These are phyloP conservation scores for Neurospora sp. DNA, from an alignment of 495 filamentous ascomycete species.

Conservation along the genomic window DNA sequence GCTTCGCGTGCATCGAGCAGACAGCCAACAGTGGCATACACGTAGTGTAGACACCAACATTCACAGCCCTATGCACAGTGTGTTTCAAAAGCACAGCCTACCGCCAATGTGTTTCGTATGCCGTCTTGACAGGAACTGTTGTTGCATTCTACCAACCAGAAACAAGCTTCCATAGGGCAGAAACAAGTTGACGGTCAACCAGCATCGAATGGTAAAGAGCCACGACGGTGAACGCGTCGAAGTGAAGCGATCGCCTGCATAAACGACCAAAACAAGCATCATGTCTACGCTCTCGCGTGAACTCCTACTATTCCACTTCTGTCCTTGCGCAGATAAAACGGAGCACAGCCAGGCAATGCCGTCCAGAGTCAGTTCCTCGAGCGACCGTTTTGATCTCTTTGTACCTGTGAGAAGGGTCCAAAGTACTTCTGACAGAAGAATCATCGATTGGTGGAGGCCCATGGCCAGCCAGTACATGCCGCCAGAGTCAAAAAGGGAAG, in stretches of 20 bases:
- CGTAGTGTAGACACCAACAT: not conserved
- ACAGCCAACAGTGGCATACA: not conserved
- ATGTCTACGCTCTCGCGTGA: not conserved
- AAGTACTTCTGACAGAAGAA: not conserved
- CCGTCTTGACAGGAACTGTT: not conserved
- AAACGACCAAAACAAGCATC: not conserved
- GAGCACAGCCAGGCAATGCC: not conserved
- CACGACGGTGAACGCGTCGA: not conserved
- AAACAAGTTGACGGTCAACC: not conserved
- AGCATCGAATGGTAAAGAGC: not conserved
- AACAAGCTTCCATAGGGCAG: not conserved
- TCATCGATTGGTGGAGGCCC: not conserved
- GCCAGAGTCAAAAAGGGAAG: not conserved
- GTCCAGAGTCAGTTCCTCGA: not conserved
- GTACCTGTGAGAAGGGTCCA: not conserved
- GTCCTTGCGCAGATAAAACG: not conserved
- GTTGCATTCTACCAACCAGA: not conserved
- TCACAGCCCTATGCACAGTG: not conserved
- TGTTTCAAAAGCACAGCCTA: not conserved
- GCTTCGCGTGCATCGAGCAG: not conserved
- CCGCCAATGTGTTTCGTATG: not conserved
- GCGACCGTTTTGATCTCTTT: not conserved
- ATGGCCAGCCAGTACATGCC: not conserved
- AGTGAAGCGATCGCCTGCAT: not conserved
- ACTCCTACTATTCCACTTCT: not conserved